Conservation (phyloP, 768 basidiomycete species). For the Rhodotorula sphaerocarpa region DNA sequence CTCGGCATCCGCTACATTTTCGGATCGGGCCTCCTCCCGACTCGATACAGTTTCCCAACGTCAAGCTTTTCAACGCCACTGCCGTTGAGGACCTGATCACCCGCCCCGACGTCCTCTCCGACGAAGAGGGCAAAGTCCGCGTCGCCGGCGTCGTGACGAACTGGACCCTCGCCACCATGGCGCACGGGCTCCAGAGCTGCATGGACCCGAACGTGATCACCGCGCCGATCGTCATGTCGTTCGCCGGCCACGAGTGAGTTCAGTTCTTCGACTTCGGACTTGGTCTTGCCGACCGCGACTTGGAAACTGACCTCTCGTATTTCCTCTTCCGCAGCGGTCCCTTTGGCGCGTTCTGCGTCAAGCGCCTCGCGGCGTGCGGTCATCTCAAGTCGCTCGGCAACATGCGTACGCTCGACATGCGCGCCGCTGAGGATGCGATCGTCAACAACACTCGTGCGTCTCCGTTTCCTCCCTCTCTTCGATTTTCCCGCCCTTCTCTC, state of each 20-base stretch:
- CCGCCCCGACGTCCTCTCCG: conserved; percentile 48
- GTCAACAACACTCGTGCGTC: conserved; percentile 5
- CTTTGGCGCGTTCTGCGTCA: conserved; percentile 74
- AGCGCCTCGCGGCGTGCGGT: conserved; percentile 67
- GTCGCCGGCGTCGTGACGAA: conserved; percentile 54
- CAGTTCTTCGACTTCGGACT: not conserved
- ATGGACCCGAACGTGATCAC: conserved; percentile 73
- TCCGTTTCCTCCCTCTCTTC: no score
- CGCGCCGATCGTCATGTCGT: conserved; percentile 63
- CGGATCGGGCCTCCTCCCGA: not conserved
- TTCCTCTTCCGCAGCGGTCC: conserved; percentile 14
- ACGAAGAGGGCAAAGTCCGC: conserved; percentile 44
- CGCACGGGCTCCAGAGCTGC: conserved; percentile 49
- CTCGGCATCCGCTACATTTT: not conserved
- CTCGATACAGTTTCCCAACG: conserved; percentile 33
- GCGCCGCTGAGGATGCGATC: conserved; percentile 66
- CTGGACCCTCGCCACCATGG: conserved; percentile 44
- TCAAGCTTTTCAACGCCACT: conserved; percentile 46
- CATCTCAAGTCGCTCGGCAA: conserved; percentile 62
- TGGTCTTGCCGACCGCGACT: no score
- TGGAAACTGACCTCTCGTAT: no score
- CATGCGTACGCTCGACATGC: conserved; percentile 74
- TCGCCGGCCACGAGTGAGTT: conserved; percentile 67
- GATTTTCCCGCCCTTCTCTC: no score
- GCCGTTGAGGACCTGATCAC: conserved; percentile 74